Conservation (phyloP, 805 yeast species). For the Suhomyces tanzawaensis region DNA sequence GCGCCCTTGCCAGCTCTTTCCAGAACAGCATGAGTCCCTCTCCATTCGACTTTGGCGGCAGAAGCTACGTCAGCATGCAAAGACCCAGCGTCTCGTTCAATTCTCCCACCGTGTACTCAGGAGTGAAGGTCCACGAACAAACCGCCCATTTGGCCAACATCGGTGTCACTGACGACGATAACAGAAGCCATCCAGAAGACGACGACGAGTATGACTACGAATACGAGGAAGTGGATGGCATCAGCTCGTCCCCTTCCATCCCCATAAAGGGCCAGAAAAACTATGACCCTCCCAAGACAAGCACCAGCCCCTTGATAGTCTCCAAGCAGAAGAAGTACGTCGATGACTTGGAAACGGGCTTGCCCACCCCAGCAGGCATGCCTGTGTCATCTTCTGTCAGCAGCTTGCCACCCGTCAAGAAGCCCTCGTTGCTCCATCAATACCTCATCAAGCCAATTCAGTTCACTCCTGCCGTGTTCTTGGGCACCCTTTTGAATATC, state of each 20-base stretch:
- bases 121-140: conserved; percentile 52
- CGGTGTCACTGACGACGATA: conserved; percentile 45
- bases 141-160: conserved; percentile 56
- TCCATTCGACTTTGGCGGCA: conserved; percentile 33
- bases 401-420: not conserved
- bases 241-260: conserved; percentile 8
- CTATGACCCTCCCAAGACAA: conserved; percentile 3
- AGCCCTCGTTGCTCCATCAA: conserved; percentile 3
- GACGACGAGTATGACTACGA: conserved; percentile 6
- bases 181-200: not conserved
- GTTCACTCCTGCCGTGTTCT: conserved; percentile 74
- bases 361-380: not conserved
- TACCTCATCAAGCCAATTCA: conserved; percentile 35
- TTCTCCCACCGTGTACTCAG: conserved; percentile 48
- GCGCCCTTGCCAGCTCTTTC: conserved; percentile 13
- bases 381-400: not conserved
- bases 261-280: conserved; percentile 7
- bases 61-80: conserved; percentile 39
- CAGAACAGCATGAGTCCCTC: conserved; percentile 13
- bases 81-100: conserved; percentile 23
- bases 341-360: conserved; percentile 11
- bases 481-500: conserved; percentile 82
- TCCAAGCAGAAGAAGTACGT: conserved; percentile 8
- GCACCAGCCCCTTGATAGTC: conserved; percentile 14
- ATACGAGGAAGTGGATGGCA: conserved; percentile 2